Evolutionary conservation across 257 asterid genomes (phyloP).

Genomic region (Marsdenia floribunda): DNA sequence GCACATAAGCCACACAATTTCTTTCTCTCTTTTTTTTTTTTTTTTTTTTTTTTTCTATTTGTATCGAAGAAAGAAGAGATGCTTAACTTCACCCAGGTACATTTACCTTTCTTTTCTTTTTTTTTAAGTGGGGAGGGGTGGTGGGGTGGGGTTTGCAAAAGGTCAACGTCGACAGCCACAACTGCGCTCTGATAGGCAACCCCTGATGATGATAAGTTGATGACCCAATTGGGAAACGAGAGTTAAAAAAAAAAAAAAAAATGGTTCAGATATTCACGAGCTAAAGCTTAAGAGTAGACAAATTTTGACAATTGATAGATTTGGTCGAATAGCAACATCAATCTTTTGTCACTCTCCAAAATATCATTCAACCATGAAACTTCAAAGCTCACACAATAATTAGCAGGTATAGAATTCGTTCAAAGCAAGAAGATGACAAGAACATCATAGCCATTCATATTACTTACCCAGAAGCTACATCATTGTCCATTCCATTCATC

Average conservation of each 20-base stretch:
- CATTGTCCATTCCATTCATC: constrained; percentile 4
- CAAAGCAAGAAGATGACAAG: constrained; percentile 6
- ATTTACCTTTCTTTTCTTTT: neutral
- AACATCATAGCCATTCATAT: constrained; percentile 5
- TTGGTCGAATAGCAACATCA: constrained; percentile 13
- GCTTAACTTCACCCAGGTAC: constrained; percentile 19
- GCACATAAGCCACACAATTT: neutral
- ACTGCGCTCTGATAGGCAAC: constrained; percentile 20
- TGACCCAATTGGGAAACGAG: constrained; percentile 11
- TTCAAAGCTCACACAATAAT: constrained; percentile 10
- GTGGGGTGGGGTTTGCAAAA: constrained; percentile 5
- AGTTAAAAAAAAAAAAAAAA: constrained; percentile 19
- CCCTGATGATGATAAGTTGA: constrained; percentile 19
- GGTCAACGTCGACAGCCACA: constrained; percentile 26
- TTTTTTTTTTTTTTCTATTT: no score
- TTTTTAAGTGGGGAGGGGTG: neutral
- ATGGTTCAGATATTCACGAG: constrained; percentile 17
- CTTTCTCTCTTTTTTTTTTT: no score
- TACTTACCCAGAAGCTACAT: constrained; percentile 8
- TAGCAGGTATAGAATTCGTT: constrained; percentile 6
- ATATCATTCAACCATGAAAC: neutral
- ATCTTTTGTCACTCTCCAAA: constrained; percentile 6
- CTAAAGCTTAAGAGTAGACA: neutral
- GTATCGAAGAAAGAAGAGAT: constrained; percentile 8
- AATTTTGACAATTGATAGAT: constrained; percentile 10